Evolutionary conservation across 805 yeast species (phyloP), one percentile per base, ranked within the genome.

Genomic region (Lipomyces chichibuensis): DNA sequence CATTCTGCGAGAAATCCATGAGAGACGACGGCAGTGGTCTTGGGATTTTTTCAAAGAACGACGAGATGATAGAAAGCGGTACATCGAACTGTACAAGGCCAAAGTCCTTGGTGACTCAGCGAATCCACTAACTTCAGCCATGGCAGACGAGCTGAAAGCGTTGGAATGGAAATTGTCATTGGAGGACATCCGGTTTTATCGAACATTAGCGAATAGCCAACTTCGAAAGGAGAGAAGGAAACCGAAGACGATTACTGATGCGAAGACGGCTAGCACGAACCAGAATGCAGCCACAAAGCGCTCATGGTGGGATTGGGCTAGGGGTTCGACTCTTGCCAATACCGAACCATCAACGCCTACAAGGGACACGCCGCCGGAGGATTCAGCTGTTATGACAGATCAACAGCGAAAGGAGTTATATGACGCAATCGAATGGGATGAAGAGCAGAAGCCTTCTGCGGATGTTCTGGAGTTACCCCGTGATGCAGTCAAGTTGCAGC

Each of bases 341-440:
- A 49, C 59, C 7, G 33, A 29, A 17, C 33, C n/a, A 3, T 23
- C 55, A 14, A 43, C 63, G 2, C 20, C 60, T 3, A 39, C 53
- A 3, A 20, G 20, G 25, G 53, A 53, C 5, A 0, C 32, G 23
- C 25, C 55, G 17, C 27, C 43, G 1, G 78, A 79, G 6, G 80
- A 81, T 2, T 76, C 80, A 8, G 79, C 82, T 1, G 75, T 87
- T 33, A 84, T 95, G 76, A 86, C 95, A 0, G 97, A 91, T 14
- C 97, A 92, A 71, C 97, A 95, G 74, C 84, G 91, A 69, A 84
- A 91, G 74, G 99, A 96, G 66, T 81, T 95, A 25, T 93, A 92
- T 74, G 96, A 91, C 67, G 96, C 98, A 0, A 93, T 95, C 70
- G 99, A 93, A 69, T 93, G 88, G 75, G 91, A 93, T 72, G 97